Base-by-base conservation (phyloP, 2,329 filamentous ascomycete species). In the Colletotrichum nymphaeae region DNA sequence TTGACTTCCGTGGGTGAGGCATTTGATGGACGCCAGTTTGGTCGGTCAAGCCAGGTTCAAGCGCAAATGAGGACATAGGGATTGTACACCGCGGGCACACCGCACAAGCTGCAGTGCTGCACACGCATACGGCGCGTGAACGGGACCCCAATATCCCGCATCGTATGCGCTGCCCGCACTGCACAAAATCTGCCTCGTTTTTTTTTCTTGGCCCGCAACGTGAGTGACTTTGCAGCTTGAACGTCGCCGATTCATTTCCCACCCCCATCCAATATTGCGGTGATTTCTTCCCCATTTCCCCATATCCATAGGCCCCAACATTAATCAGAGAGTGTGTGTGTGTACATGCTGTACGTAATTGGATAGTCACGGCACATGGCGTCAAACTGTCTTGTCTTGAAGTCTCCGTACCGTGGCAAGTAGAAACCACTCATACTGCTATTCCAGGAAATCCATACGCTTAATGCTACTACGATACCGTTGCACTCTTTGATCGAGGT, bases 221-320 rank as follows among this genome's bases (percentile, higher is more conserved):
- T 32, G 8, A 55, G 64, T 35, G 64, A 35, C 37, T 55, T 26
- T 46, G 55, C 24, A 49, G 42, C 3, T 49, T 49, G 60, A 16
- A 35, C 55, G 32, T 63, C 52, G 57, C 69, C 52, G 53, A 72
- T 72, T 63, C 69, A 69, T 30, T 67, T 67, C 64, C 64, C 64
- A 49, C 63, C 56, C 56, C 63, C 56, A 37, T 59, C 68, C 63
- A 70, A 68, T 71, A 37, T 66, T 66, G 42, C 67, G 67, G 67
- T 64, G 60, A 58, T 58, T 57, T 30, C 32, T 55, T 26, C 46
- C 62, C 62, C 62, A 63, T 63, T 63, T 63, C 62, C 35, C 67
- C 67, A 56, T 66, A 32, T 63, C 67, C 67, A 56, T 53, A 32
- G n/a, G 46, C 30, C 46, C 46, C 46, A 35, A 9, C 46, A 26